phyloP scores from a whole-genome alignment of 345 rosid species.

The Crucihimalaya himalaica region DNA sequence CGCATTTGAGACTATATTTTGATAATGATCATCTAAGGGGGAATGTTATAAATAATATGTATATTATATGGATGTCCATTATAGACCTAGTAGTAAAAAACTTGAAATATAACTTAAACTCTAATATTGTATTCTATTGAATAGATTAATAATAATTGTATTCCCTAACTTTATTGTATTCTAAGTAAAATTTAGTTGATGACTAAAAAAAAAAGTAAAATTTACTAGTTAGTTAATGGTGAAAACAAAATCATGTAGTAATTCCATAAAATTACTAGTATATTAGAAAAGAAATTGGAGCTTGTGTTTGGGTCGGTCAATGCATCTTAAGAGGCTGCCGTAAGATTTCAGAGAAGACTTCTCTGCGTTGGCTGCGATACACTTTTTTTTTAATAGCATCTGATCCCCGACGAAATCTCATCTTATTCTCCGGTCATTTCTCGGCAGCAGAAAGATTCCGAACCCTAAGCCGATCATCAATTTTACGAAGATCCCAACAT shows the following conservation, averaged over 20 bases:
- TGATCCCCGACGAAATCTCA: background rate
- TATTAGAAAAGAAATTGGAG: constrained; percentile 28
- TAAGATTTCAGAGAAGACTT: constrained; percentile 33
- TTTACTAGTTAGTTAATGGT: background rate
- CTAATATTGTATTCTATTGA: no score
- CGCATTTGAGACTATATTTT: no score
- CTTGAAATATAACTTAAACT: no score
- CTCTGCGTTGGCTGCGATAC: background rate
- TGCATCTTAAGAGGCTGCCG: constrained; percentile 24
- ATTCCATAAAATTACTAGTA: no score
- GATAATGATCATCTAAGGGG: no score
- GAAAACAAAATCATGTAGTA: background rate
- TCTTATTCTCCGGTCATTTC: background rate
- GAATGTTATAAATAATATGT: no score
- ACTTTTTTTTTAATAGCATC: background rate
- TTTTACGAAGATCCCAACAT: constrained; percentile 40
- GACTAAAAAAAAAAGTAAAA: no score
- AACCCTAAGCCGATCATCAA: constrained; percentile 27
- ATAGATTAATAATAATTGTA: no score
- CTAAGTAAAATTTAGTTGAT: no score
- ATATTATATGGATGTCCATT: no score
- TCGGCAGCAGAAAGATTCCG: constrained; percentile 7
- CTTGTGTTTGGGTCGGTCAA: constrained; percentile 34
- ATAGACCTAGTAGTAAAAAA: no score
- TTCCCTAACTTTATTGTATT: no score